Evolutionary conservation across 805 yeast genomes (phyloP).

Genomic region (Tetrapisispora fleetii): DNA sequence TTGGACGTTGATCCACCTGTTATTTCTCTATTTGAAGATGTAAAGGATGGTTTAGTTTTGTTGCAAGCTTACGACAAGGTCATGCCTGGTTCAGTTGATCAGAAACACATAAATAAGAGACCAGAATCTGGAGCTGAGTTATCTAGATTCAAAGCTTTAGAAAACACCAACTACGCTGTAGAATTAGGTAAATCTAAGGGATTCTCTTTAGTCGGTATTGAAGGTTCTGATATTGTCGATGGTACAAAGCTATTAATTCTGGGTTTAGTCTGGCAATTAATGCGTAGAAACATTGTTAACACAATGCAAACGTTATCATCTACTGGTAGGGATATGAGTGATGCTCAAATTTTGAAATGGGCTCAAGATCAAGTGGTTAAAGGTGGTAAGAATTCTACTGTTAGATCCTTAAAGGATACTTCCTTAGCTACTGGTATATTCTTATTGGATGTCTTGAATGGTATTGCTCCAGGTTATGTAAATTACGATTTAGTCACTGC

Average conservation of each 20-base stretch:
- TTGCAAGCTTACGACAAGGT: slow-evolving; percentile 94
- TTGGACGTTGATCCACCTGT: slow-evolving; percentile 94
- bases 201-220: slow-evolving; percentile 93
- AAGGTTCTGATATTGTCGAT: slow-evolving; percentile 94
- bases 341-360: slow-evolving; percentile 85
- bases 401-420: slow-evolving; percentile 81
- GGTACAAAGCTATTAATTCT: slow-evolving; percentile 82
- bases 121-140: slow-evolving; percentile 69
- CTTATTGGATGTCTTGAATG: slow-evolving; percentile 82
- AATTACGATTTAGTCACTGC: slow-evolving; percentile 85
- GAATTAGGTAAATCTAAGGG: slow-evolving; percentile 87
- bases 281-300: slow-evolving; percentile 88
- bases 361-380: slow-evolving; percentile 77
- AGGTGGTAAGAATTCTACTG: slow-evolving; percentile 66
- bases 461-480: slow-evolving; percentile 94
- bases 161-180: slow-evolving; percentile 97
- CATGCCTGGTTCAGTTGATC: slow-evolving; percentile 81
- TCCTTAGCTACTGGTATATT: slow-evolving; percentile 69
- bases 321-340: slow-evolving; percentile 68
- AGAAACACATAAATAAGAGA: slow-evolving; percentile 71
- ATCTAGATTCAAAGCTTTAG: slow-evolving; percentile 88
- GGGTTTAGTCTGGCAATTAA: slow-evolving; percentile 95
- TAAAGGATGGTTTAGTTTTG: slow-evolving; percentile 83
- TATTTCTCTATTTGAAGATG: slow-evolving; percentile 81
- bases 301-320: slow-evolving; percentile 67